Evolutionary conservation across 1,284 basidiomycete genomes (phyloP), one percentile per base, ranked within the genome.

Genomic region (Phellinidium pouzarii): DNA sequence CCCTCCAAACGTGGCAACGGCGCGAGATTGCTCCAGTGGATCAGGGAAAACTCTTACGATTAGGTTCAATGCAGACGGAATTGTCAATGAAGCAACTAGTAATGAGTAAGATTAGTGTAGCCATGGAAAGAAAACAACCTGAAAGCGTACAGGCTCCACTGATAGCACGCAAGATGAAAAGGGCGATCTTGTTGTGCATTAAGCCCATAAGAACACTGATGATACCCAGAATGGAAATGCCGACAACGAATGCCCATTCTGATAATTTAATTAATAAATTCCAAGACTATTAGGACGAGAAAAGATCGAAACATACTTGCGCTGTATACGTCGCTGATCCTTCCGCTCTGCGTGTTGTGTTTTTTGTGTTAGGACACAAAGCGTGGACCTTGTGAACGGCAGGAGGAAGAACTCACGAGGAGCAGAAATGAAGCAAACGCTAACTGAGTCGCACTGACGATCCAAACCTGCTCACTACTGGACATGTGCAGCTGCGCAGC

Each of bases 41-140:
- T 75, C 69, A 1, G 73, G 69, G 59, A 77, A 77, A 45, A 73
- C 61, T 27, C 67, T 67, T 11, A 77, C 72, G 23, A 78, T 65
- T 17, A 78, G 67, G 22, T 69, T 64, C 17, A 78, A 60, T 3
- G 76, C 71, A 7, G 49, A 50, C 12, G 49, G 38, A 43, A 50
- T 50, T 50, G 49, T 50, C 40, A 50, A 20, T 22, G 38, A n/a
- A 4, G 26, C 26, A 34, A 46, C 44, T 46, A 51, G 9, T 23
- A 19, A 17, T 34, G 26, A 53, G n/a, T n/a, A n/a, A n/a, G 37
- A 38, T 37, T 50, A 41, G 22, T 22, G 20, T 36, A n/a, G 14
- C 12, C 17, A 42, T 55, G 23, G 12, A 11, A 45, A 3, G 36
- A 27, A 37, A 19, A 27, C 42, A 20, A 25, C n/a, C 17, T 27